Evolutionary conservation across 192 early-diverging fungal species (phyloP).

Genomic region (Backusella tuberculispora): DNA sequence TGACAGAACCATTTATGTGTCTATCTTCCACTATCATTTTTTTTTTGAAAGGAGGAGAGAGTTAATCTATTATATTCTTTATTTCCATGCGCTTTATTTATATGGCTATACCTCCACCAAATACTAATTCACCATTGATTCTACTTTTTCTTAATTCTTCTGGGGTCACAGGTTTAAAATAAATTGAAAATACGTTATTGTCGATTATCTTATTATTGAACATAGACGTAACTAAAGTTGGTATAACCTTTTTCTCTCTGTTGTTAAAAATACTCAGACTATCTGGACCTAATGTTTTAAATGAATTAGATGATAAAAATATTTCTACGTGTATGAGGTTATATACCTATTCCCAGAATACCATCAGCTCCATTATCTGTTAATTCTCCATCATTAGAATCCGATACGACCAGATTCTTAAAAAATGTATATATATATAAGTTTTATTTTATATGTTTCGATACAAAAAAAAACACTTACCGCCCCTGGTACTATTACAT

Average conservation of each 20-base stretch:
- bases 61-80: background rate
- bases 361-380: constrained; percentile 36
- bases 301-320: background rate
- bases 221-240: constrained; percentile 37
- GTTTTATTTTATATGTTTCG: background rate
- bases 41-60: background rate
- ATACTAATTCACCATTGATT: constrained; percentile 36
- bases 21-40: constrained; percentile 21
- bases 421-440: background rate
- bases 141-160: background rate
- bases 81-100: background rate
- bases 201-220: constrained; percentile 24
- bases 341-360: constrained; percentile 20
- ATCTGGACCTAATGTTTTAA: constrained; percentile 25
- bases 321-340: background rate
- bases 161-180: constrained; percentile 27
- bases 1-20: constrained; percentile 19
- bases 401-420: constrained; percentile 37
- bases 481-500: constrained; percentile 4
- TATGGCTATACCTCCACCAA: constrained; percentile 31
- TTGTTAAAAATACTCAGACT: constrained; percentile 30
- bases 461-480: constrained; percentile 15
- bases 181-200: constrained; percentile 35
- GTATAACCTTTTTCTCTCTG: constrained; percentile 17
- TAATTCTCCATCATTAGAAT: constrained; percentile 42